A percentile compares a stretch with the other conserved stretches of the same genome.
Conservation (phyloP, 2,329 filamentous ascomycete species). For the Colletotrichum nymphaeae region DNA sequence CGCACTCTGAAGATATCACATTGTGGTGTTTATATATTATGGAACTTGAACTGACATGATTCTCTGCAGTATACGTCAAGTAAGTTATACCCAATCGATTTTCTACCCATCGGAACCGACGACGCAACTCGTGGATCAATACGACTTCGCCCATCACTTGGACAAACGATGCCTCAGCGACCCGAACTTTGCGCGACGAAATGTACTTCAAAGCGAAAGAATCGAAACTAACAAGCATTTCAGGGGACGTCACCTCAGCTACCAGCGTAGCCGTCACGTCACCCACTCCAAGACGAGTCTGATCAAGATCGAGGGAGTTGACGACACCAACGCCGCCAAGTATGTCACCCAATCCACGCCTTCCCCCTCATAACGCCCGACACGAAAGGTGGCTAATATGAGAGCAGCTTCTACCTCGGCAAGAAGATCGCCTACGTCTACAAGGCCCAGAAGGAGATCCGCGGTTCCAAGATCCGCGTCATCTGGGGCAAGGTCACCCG, state of each 20-base stretch:
- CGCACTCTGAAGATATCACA: conserved; percentile 5
- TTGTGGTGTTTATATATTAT: not conserved
- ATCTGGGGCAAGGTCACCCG: conserved; percentile 99
- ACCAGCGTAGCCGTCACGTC: conserved; percentile 94
- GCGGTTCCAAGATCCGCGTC: conserved; percentile 97
- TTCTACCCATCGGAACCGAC: conserved; percentile 8
- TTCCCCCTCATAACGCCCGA: too few species aligned
- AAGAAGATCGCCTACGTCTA: conserved; percentile 99
- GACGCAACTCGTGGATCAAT: not conserved
- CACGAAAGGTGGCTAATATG: conserved; percentile 38
- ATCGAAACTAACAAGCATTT: conserved; percentile 22
- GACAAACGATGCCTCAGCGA: conserved; percentile 2
- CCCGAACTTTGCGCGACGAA: not conserved
- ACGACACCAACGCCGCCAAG: conserved; percentile 88
- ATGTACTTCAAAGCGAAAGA: not conserved
- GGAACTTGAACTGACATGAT: conserved; percentile 50
- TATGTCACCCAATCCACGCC: conserved; percentile 58
- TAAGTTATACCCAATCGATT: conserved; percentile 64
- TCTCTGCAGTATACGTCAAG: conserved; percentile 83
- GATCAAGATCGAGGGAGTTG: conserved; percentile 99
- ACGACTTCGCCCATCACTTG: not conserved
- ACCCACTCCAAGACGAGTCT: conserved; percentile 91
- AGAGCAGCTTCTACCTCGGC: conserved; percentile 87
- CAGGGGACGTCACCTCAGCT: conserved; percentile 98
- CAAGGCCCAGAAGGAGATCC: conserved; percentile 92